These are phyloP conservation scores for Ophiostoma populinum DNA, from an alignment of 2,329 filamentous ascomycete species.

Conservation along the genomic window DNA sequence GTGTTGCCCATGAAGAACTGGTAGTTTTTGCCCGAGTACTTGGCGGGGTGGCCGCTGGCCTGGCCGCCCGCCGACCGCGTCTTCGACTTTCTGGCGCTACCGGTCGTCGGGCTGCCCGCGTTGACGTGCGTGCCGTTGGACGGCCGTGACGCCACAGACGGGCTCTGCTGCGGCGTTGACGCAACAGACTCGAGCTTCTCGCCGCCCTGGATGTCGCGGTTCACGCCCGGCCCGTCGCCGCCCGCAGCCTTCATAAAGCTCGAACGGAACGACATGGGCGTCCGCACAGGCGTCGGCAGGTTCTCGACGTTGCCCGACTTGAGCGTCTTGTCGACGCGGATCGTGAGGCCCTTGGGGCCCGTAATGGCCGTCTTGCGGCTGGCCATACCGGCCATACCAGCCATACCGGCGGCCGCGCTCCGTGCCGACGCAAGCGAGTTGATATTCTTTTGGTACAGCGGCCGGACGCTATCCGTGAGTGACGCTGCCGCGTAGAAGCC, in stretches of 20 bases:
- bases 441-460: slow-evolving; percentile 45
- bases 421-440: too few species aligned
- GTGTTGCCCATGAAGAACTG: slow-evolving; percentile 93
- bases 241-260: slow-evolving; percentile 49
- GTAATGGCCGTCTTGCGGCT: not conserved
- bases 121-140: slow-evolving; percentile 20
- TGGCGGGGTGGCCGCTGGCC: slow-evolving; percentile 26
- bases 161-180: slow-evolving; percentile 49
- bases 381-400: too few species aligned
- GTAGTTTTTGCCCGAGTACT: slow-evolving; percentile 48
- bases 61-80: not conserved
- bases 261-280: slow-evolving; percentile 59
- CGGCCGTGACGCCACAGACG: slow-evolving; percentile 14
- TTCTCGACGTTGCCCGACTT: slow-evolving; percentile 24
- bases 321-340: slow-evolving; percentile 43
- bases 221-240: slow-evolving; percentile 28
- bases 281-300: slow-evolving; percentile 45
- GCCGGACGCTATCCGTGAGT: slow-evolving; percentile 61
- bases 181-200: slow-evolving; percentile 72
- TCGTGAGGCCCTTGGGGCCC: slow-evolving; percentile 24
- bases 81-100: slow-evolving; percentile 3
- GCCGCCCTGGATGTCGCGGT: slow-evolving; percentile 46
- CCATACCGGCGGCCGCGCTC: too few species aligned
- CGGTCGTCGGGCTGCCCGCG: not conserved
- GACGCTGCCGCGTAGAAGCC: slow-evolving; percentile 42